These are phyloP conservation scores for Erysimum cheiri DNA, from an alignment of 441 rosid species.

Conservation along the genomic window DNA sequence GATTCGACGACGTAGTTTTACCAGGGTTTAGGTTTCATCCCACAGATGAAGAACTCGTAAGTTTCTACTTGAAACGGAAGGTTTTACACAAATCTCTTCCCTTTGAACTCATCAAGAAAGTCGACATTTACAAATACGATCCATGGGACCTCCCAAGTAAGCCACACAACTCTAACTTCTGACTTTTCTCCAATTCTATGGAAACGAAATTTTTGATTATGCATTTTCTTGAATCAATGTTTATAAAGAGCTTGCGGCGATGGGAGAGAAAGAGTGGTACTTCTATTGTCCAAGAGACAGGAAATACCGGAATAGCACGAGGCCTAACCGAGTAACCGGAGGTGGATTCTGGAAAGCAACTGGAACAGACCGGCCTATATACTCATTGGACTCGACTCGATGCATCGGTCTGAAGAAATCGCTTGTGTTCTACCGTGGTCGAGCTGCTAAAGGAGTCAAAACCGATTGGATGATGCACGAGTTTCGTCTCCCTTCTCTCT, in stretches of 20 bases:
- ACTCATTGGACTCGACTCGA: conserved; percentile 68
- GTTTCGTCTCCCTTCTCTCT: conserved; percentile 77
- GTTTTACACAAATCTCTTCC: conserved; percentile 69
- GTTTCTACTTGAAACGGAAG: conserved; percentile 79
- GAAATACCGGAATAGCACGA: conserved; percentile 83
- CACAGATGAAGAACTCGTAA: conserved; percentile 95
- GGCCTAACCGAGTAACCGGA: conserved; percentile 93
- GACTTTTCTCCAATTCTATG: background rate
- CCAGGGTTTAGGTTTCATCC: conserved; percentile 97
- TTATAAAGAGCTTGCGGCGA: conserved; percentile 61
- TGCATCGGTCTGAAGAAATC: conserved; percentile 95
- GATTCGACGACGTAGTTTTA: conserved; percentile 71
- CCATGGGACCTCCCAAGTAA: conserved; percentile 99
- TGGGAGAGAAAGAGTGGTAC: conserved; percentile 94
- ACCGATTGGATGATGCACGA: conserved; percentile 99
- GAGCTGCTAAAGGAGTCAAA: conserved; percentile 95
- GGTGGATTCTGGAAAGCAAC: conserved; percentile 98
- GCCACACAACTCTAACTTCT: conserved; percentile 32
- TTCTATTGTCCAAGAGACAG: conserved; percentile 92
- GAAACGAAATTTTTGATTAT: background rate
- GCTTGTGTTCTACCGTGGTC: conserved; percentile 86
- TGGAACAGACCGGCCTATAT: conserved; percentile 92
- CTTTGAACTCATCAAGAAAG: conserved; percentile 89
- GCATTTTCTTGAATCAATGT: conserved; percentile 25
- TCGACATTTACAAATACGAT: conserved; percentile 86